phyloP scores from a whole-genome alignment of 2,329 filamentous ascomycete genomes.

The Aspergillus sp. region DNA sequence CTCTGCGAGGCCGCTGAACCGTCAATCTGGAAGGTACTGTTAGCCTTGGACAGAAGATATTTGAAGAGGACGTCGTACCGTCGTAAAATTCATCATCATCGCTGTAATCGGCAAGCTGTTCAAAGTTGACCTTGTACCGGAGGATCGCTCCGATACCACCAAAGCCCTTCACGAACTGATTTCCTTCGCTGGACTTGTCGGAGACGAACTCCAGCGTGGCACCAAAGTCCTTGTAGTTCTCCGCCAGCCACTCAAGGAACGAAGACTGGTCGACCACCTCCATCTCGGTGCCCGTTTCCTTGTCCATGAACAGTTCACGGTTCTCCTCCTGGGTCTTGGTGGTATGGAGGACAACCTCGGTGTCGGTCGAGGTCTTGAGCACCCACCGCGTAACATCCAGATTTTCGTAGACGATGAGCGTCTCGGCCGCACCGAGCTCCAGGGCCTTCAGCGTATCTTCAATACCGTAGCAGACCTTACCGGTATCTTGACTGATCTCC shows the following conservation, averaged over 20 bases:
- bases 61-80: slow-evolving; percentile 41
- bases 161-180: slow-evolving; percentile 99
- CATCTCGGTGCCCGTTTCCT: slow-evolving; percentile 95
- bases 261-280: slow-evolving; percentile 82
- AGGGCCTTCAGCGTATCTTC: slow-evolving; percentile 96
- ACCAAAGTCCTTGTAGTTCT: slow-evolving; percentile 98
- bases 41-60: neutral
- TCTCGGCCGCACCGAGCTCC: slow-evolving; percentile 93
- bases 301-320: slow-evolving; percentile 89
- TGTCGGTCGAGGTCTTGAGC: slow-evolving; percentile 74
- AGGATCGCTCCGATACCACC: slow-evolving; percentile 97
- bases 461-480: slow-evolving; percentile 95
- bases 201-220: slow-evolving; percentile 95
- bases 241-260: slow-evolving; percentile 99
- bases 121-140: slow-evolving; percentile 99
- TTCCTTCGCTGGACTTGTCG: slow-evolving; percentile 94
- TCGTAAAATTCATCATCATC: slow-evolving; percentile 94
- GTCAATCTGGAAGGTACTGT: slow-evolving; percentile 67
- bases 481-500: slow-evolving; percentile 96
- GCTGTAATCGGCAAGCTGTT: slow-evolving; percentile 88
- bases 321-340: slow-evolving; percentile 81
- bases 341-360: slow-evolving; percentile 76
- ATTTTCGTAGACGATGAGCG: slow-evolving; percentile 94
- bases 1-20: slow-evolving; percentile 78
- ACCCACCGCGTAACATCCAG: slow-evolving; percentile 90